phyloP scores from a whole-genome alignment of 345 rosid genomes.

The Populus pruinosa region DNA sequence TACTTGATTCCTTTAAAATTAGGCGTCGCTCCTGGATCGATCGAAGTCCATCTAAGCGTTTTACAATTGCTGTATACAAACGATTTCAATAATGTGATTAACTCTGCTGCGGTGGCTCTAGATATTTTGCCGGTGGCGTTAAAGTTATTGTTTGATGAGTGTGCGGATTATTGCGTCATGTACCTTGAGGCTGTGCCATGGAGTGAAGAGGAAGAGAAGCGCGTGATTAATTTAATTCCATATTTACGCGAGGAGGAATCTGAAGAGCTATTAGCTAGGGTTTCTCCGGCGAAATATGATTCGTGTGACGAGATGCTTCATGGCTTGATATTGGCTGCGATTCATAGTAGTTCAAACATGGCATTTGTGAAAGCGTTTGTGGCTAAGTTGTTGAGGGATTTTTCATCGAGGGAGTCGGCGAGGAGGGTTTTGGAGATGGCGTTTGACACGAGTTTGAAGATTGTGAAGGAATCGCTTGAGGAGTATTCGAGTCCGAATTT shows the following conservation, averaged over 20 bases:
- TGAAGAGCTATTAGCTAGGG: conserved; percentile 50
- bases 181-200: conserved; percentile 73
- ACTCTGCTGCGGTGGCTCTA: conserved; percentile 44
- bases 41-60: conserved; percentile 39
- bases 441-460: conserved; percentile 48
- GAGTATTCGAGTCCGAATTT: conserved; percentile 70
- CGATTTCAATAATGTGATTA: conserved; percentile 36
- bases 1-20: conserved; percentile 22
- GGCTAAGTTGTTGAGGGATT: conserved; percentile 57
- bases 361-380: conserved; percentile 64
- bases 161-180: conserved; percentile 41
- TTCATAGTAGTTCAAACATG: conserved; percentile 46
- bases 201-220: conserved; percentile 60
- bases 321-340: conserved; percentile 48
- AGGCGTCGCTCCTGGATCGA: conserved; percentile 31
- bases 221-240: conserved; percentile 45
- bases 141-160: conserved; percentile 58
- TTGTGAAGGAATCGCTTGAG: conserved; percentile 60
- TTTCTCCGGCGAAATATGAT: conserved; percentile 31
- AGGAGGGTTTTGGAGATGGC: conserved; percentile 56
- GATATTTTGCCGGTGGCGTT: conserved; percentile 59
- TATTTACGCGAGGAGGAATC: conserved; percentile 48
- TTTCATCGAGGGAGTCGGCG: conserved; percentile 47
- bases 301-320: conserved; percentile 61
- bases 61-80: conserved; percentile 50